Evolutionary conservation across 2,329 filamentous ascomycete genomes (phyloP), one percentile per base, ranked within the genome.

Genomic region (Claviceps fusiformis): DNA sequence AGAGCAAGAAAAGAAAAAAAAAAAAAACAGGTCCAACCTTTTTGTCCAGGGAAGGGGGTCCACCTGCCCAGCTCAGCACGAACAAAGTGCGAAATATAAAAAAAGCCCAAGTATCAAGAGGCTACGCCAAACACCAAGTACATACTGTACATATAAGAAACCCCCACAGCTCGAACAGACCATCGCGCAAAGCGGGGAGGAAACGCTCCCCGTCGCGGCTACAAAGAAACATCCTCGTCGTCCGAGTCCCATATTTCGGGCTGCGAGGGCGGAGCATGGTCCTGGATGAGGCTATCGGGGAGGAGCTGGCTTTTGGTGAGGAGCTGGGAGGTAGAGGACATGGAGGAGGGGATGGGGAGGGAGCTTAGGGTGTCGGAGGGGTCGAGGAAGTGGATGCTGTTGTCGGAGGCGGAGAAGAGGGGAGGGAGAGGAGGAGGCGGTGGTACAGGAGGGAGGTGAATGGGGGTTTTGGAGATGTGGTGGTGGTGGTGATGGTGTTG

Each of bases 271-370:
- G 63, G 59, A 17, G 56, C 62, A 33, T 68, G 67, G 37, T 74
- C 73, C 35, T 63, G 59, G 8, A 75, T 27, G 55, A 76, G 64
- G 56, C 72, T 75, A 47, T 75, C 73, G 3, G 78, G 73, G 55
- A 82, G 64, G 67, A 78, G 72, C 64, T 80, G 77, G 58, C 77
- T 80, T 60, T 70, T 73, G 1, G 74, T 73, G 56, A 75, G 62
- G 19, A 80, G 67, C 63, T 82, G 75, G 9, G 76, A 78, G 2
- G 65, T 62, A 9, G 19, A 63, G 58, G n/a, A 54, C 58, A 56
- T 49, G 19, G 57, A 53, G 17, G 55, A 59, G 47, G 58, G 59
- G 41, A 52, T 39, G 10, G 57, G 57, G 45, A 58, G 37, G 52
- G 53, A 35, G 55, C 58, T 49, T 56, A 53, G 44, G 7, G 61